phyloP scores from a whole-genome alignment of 306 rosid species.

The Hylodesmum podocarpum region DNA sequence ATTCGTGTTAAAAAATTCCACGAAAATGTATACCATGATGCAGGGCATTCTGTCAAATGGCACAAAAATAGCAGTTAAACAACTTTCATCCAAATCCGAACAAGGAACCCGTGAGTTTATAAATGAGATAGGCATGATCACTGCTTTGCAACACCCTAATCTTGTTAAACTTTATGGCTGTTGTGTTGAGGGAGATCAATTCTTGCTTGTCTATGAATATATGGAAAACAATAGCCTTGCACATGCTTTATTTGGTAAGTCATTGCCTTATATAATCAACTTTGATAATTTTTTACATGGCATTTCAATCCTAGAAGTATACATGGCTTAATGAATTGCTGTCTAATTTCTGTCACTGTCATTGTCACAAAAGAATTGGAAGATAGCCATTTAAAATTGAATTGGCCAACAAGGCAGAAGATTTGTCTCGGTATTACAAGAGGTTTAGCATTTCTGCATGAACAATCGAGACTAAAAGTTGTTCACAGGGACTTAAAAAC shows the following conservation, averaged over 20 bases:
- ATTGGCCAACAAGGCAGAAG: constrained; percentile 58
- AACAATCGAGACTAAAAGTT: constrained; percentile 57
- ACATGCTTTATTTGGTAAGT: constrained; percentile 42
- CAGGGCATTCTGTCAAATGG: constrained; percentile 47
- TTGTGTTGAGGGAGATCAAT: constrained; percentile 48
- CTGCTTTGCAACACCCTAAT: constrained; percentile 48
- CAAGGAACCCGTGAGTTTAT: constrained; percentile 57
- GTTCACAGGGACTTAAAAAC: constrained; percentile 67
- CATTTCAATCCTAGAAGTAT: neutral
- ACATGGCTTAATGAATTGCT: neutral
- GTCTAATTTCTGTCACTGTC: neutral
- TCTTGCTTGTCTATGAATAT: constrained; percentile 47
- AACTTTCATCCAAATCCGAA: constrained; percentile 45
- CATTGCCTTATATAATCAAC: neutral
- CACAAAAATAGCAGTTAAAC: constrained; percentile 48
- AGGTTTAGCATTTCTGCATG: constrained; percentile 62
- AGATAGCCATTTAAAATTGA: constrained; percentile 24
- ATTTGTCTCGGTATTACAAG: constrained; percentile 56
- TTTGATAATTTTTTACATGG: neutral
- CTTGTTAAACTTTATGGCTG: constrained; percentile 55
- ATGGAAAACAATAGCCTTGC: constrained; percentile 57
- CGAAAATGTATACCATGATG: neutral
- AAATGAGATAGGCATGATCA: constrained; percentile 55
- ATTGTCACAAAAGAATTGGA: constrained; percentile 22
- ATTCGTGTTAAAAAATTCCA: too few relatives aligned